Conservation (phyloP, 768 basidiomycete genomes). For the Crepidotus variabilis region DNA sequence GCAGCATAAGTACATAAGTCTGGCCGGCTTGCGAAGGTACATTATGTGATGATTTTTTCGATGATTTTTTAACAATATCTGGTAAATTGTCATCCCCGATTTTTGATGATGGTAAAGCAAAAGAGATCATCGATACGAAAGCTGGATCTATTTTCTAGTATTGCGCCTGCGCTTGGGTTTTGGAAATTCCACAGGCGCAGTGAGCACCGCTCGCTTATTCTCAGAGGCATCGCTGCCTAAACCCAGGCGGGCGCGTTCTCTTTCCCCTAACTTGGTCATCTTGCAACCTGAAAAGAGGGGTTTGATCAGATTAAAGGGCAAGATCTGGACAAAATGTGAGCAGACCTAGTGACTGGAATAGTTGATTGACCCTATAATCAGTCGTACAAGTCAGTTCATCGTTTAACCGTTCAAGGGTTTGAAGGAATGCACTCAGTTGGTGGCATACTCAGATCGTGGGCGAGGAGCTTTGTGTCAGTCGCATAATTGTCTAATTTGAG, state of each 20-base stretch:
- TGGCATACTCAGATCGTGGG: slow-evolving; percentile 70
- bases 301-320: slow-evolving; percentile 5
- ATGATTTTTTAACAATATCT: too few species aligned
- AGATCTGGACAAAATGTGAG: slow-evolving; percentile 1
- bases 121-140: too few species aligned
- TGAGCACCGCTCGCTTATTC: slow-evolving; percentile 70
- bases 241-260: slow-evolving; percentile 68
- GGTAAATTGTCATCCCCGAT: too few species aligned
- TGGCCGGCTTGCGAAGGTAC: too few species aligned
- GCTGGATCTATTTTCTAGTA: slow-evolving; percentile 11
- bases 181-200: slow-evolving; percentile 79
- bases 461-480: slow-evolving; percentile 62
- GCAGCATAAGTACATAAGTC: too few species aligned
- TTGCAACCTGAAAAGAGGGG: slow-evolving; percentile 61
- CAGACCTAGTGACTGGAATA: slow-evolving; percentile 75
- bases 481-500: slow-evolving; percentile 77
- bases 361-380: slow-evolving; percentile 42
- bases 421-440: slow-evolving; percentile 53
- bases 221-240: slow-evolving; percentile 59
- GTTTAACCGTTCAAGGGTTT: not conserved
- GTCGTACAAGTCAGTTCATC: not conserved
- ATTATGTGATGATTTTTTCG: too few species aligned
- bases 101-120: too few species aligned
- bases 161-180: slow-evolving; percentile 46
- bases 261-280: slow-evolving; percentile 48